Evolutionary conservation across 2,329 filamentous ascomycete species (phyloP), one percentile per base, ranked within the genome.

Genomic region (Teratosphaeria pseudoeucalypti): DNA sequence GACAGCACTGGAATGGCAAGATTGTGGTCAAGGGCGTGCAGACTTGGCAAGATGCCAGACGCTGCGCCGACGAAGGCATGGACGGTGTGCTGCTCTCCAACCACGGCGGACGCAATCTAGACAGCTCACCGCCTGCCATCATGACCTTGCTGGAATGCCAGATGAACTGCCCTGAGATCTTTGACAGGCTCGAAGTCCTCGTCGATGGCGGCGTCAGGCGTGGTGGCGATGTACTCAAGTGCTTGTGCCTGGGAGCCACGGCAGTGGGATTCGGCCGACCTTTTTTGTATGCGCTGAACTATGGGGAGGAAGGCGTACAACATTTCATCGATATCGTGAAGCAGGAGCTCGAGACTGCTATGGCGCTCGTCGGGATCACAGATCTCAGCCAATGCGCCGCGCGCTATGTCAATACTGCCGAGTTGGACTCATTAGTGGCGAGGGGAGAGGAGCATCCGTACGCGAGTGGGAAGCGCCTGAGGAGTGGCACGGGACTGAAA

Each of bases 141-240:
- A 69, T 87, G 37, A 78, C 83, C 0, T 68, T 88, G 3, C 71
- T 88, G 0, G 85, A 89, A 72, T 76, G 88, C 62, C 83, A 84
- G 60, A 78, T 79, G 64, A 81, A 80, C 63, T 84, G 81, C 52
- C 85, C 85, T 0, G 76, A 82, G 58, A 77, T 88, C 0, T 83
- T 88, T 57, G 77, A 80, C 29, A 82, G 87, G 65, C 79, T 88
- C 0, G 82, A 87, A 66, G 80, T 88, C 0, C 83, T 81, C 57
- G 74, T 88, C 3, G 85, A 89, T 62, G 84, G 85, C 0, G 86
- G 86, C 0, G 78, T 89, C 34, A 77, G 79, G n/a, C 75, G 85
- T 19, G 86, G 86, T 0, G 82, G 83, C 0, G 85, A 89, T 66
- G 81, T 88, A 2, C 78, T 89, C 64, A 88, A 88, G 70, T 84